Evolutionary conservation across 345 rosid genomes (phyloP), one percentile per base, ranked within the genome.

Genomic region (Hypericum perforatum): DNA sequence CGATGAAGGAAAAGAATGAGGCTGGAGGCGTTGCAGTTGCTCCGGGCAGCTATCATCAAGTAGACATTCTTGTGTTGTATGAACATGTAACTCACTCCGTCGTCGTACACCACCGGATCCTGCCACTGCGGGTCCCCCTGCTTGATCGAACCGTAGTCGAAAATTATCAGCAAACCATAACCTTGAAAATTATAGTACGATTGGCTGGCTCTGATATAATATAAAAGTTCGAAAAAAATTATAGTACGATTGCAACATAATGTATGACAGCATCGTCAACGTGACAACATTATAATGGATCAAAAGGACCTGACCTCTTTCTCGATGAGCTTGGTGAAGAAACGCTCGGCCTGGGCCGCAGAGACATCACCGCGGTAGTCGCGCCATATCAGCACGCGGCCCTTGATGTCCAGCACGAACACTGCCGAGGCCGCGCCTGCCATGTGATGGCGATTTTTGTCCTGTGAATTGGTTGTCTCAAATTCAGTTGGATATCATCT

Each of bases 321-420:
- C 60, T 85, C 96, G 63, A 88, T 82, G 67, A 92, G 86, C 63
- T 92, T 92, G 61, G 95, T 78, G 83, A 92, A 88, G 80, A 92
- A 92, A 13, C 85, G 83, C 62, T 88, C 96, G 39, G 95, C 94
- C 65, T 92, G 89, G 56, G 74, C 57, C 61, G 94, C 74, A 66
- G 96, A 67, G 68, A 87, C 94, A 32, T 91, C 96, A n/a, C 96
- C 98, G 41, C 95, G 96, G 66, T 85, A 91, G 70, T 87, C 98
- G 37, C 89, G 96, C 98, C 98, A 91, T 29, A 87, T 86, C 49
- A 91, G 81, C 61, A 91, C 82, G 13, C 86, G 96, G 29, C 98
- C 98, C 58, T 91, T 91, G 69, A 87, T 81, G 67, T 91, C 92
- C 14, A 85, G 82, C 41, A 85, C 81, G 68, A 92, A 92, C 67